Conservation (phyloP, 805 yeast genomes). For the Ascoidea asiatica region DNA sequence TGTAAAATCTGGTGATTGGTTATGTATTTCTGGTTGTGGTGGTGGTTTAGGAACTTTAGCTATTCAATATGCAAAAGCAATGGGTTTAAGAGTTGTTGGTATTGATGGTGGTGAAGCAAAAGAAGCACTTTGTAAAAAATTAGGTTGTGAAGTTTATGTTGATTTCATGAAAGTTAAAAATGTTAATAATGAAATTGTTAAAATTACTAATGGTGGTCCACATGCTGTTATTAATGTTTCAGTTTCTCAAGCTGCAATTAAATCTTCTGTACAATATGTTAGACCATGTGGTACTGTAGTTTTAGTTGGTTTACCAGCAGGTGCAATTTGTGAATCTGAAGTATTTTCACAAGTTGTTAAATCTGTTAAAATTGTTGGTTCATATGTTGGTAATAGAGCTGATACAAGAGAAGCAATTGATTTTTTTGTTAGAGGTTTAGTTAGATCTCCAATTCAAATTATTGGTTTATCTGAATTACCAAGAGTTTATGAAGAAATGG, state of each 20-base stretch:
- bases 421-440: slow-evolving; percentile 54
- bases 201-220: slow-evolving; percentile 54
- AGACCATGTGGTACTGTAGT: slow-evolving; percentile 60
- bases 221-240: slow-evolving; percentile 69
- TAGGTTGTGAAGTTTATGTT: slow-evolving; percentile 42
- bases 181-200: slow-evolving; percentile 35
- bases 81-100: slow-evolving; percentile 43
- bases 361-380: slow-evolving; percentile 58
- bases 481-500: slow-evolving; percentile 40
- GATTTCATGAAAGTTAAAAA: slow-evolving; percentile 41
- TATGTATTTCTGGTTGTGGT: slow-evolving; percentile 45
- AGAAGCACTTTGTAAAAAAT: slow-evolving; percentile 26
- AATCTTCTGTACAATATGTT: slow-evolving; percentile 39
- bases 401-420: slow-evolving; percentile 68
- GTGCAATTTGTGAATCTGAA: slow-evolving; percentile 50
- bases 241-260: slow-evolving; percentile 51
- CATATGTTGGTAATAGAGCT: slow-evolving; percentile 80
- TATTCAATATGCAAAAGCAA: slow-evolving; percentile 42
- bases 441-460: slow-evolving; percentile 46
- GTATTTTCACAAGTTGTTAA: slow-evolving; percentile 63
- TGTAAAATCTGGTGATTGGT: slow-evolving; percentile 41
- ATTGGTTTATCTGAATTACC: slow-evolving; percentile 44
- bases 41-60: slow-evolving; percentile 53
- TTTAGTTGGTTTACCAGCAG: slow-evolving; percentile 65
- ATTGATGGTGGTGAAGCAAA: slow-evolving; percentile 45